Base-by-base conservation (phyloP, 2,329 filamentous ascomycete genomes). In the Trichoderma gracile region DNA sequence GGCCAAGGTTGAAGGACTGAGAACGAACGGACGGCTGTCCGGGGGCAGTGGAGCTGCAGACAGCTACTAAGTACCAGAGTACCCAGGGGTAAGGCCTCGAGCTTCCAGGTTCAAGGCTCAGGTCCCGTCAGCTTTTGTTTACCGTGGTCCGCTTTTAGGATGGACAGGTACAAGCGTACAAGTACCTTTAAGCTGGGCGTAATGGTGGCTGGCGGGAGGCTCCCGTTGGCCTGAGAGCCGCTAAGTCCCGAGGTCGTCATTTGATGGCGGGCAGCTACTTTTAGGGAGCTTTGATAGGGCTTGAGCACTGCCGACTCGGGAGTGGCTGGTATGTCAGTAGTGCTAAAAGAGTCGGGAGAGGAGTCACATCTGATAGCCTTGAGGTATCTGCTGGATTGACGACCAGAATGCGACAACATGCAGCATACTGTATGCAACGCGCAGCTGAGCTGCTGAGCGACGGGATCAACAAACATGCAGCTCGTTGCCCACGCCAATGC, bases 71-170 rank as follows among this genome's bases (percentile, higher is more conserved):
- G 66, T 71, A 38, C 33, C 12, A 12, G 33, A 38, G 33, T 38
- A 38, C 10, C 33, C 3, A 14, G 33, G 33, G 33, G 10, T 9
- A 30, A 30, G 30, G 30, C 3, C 3, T 8, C 3, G 2, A 8
- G 27, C 27, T 30, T 30, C 27, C 5, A 38, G 33, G 10, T 38
- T 38, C 33, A 27, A 27, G 27, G 27, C 27, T n/a, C n/a, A n/a
- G n/a, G n/a, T 27, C 25, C 25, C 25, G 25, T 27, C 27, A 74
- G 70, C 63, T 76, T 53, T 78, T 79, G 77, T 78, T 79, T 78
- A 78, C 76, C 72, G 73, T 74, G 73, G 70, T 72, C 76, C 76
- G 71, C 68, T 73, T 73, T 75, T 74, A 67, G 75, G 76, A 76
- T 70, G 74, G 72, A 14, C 10, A 14, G 33, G 33, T 38, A 38